A percentile compares a stretch with the other conserved stretches of the same genome.
phyloP scores from a whole-genome alignment of 306 rosid genomes.

The Medicago ruthenica region DNA sequence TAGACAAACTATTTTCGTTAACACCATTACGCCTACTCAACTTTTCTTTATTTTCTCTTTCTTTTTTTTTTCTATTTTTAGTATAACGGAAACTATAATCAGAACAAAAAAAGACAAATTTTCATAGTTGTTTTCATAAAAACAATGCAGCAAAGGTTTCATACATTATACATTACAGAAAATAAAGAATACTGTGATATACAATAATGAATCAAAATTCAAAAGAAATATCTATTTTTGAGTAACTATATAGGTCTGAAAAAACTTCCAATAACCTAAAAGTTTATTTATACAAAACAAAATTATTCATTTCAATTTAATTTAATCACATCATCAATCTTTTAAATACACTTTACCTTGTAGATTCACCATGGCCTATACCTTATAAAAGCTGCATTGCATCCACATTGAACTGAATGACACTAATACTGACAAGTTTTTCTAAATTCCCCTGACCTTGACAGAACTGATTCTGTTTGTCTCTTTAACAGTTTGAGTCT shows the following conservation, averaged over 20 bases:
- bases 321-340: conserved; percentile 7
- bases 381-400: conserved; percentile 19
- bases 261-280: conserved; percentile 36
- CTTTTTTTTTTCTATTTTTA: neutral
- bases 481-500: conserved; percentile 48
- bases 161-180: conserved; percentile 17
- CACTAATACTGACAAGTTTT: conserved; percentile 28
- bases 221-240: conserved; percentile 34
- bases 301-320: conserved; percentile 37
- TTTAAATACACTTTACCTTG: conserved; percentile 42
- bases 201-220: conserved; percentile 36
- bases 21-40: neutral
- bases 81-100: neutral
- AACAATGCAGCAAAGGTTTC: conserved; percentile 33
- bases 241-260: conserved; percentile 21
- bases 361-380: neutral
- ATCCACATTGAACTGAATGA: conserved; percentile 35
- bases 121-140: conserved; percentile 1
- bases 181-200: conserved; percentile 39
- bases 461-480: conserved; percentile 49
- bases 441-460: conserved; percentile 52
- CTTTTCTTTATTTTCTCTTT: neutral
- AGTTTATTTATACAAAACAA: conserved; percentile 29
- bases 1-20: neutral
- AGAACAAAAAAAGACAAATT: neutral